Conservation (phyloP, 306 rosid genomes). For the Morella rubra region DNA sequence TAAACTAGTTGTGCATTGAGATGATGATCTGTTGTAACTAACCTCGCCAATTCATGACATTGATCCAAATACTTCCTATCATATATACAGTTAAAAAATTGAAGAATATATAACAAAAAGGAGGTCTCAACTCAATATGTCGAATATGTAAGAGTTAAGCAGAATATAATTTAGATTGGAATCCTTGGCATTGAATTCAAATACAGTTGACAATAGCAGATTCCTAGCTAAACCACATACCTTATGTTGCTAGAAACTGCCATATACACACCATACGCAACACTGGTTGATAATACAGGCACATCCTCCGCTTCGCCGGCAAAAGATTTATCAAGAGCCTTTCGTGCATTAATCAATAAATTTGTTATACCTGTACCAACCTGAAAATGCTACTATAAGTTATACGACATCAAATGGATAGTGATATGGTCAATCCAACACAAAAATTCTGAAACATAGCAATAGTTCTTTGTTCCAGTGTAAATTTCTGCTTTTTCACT, state of each 20-base stretch:
- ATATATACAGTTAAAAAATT: too few relatives aligned
- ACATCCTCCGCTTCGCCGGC: slow-evolving; percentile 79
- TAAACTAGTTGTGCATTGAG: not conserved
- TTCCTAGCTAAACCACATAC: slow-evolving; percentile 37
- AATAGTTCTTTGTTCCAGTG: not conserved
- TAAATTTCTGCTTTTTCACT: too few relatives aligned
- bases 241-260: slow-evolving; percentile 96
- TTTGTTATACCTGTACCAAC: slow-evolving; percentile 87
- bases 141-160: too few relatives aligned
- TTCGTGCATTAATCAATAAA: slow-evolving; percentile 68
- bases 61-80: too few relatives aligned
- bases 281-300: slow-evolving; percentile 81
- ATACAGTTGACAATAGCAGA: not conserved
- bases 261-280: slow-evolving; percentile 87
- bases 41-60: not conserved
- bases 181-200: not conserved
- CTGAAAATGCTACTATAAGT: slow-evolving; percentile 38
- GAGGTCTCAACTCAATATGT: too few relatives aligned
- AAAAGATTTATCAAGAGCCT: slow-evolving; percentile 65
- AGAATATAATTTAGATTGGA: too few relatives aligned
- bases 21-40: not conserved
- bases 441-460: not conserved
- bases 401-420: not conserved
- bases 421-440: not conserved
- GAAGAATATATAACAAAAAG: too few relatives aligned